Evolutionary conservation across 192 early-diverging fungal genomes (phyloP).

Genomic region (Helicostylum pulchrum): DNA sequence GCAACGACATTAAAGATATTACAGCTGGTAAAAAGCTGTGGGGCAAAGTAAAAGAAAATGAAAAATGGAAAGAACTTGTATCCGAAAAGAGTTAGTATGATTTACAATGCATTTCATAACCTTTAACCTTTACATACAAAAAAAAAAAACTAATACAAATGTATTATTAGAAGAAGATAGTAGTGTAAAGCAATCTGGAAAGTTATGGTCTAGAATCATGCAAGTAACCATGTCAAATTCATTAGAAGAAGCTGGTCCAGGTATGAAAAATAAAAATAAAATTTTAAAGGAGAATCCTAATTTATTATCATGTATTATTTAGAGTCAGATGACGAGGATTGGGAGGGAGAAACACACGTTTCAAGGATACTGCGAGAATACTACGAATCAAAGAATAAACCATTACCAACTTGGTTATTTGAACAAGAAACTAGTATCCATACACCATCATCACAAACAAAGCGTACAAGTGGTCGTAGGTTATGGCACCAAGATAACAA

Average conservation of each 20-base stretch:
- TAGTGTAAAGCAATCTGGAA: constrained; percentile 1
- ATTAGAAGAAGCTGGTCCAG: constrained; percentile 30
- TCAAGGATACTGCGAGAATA: constrained; percentile 51
- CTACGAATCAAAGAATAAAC: constrained; percentile 44
- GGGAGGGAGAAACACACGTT: constrained; percentile 54
- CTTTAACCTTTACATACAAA: too few species aligned
- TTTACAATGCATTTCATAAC: not conserved
- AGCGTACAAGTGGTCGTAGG: too few species aligned
- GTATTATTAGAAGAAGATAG: constrained; percentile 4
- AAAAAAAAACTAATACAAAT: not conserved
- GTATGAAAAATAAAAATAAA: constrained; percentile 6
- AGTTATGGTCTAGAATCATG: constrained; percentile 32
- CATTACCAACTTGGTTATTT: constrained; percentile 28
- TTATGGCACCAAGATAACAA: too few species aligned
- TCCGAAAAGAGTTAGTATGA: constrained; percentile 13
- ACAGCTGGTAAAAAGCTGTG: constrained; percentile 24
- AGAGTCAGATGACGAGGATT: constrained; percentile 59
- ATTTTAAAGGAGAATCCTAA: too few species aligned
- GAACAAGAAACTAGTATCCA: not conserved
- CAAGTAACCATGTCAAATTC: constrained; percentile 25
- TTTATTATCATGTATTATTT: not conserved
- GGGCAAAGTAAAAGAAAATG: constrained; percentile 27
- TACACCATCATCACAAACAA: too few species aligned
- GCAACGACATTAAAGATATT: too few species aligned
- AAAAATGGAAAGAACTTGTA: constrained; percentile 26